Evolutionary conservation across 2,329 filamentous ascomycete species (phyloP), one percentile per base, ranked within the genome.

Genomic region (Colletotrichum navitas): DNA sequence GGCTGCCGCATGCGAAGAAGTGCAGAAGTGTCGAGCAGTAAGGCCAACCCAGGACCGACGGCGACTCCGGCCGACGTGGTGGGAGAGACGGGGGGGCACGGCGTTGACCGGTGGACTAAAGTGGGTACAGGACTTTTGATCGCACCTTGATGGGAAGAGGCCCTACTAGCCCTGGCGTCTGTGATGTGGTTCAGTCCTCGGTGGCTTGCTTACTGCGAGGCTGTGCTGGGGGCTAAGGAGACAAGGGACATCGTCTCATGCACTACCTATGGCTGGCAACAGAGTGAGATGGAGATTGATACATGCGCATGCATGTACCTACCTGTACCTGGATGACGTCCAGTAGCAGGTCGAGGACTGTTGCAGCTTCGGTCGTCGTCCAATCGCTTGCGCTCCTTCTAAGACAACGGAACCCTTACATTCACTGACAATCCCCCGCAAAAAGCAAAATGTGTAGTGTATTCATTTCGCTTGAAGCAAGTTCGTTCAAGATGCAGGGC

Each of bases 341-440:
- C 68, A 71, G 68, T 71, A 32, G 65, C 59, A 68, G 47, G 10
- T 26, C 54, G 65, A 59, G 59, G 21, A 63, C 24, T 21, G 18
- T 59, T 49, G 32, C 8, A 67, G 62, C 55, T 66, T 74, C 73
- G 73, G 54, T 73, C 55, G 51, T 62, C 47, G 39, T 56, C 73
- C 73, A 74, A 74, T 74, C 73, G 73, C 71, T 74, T 74, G 66
- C 43, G 63, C 62, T 71, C 63, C 71, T 56, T 62, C 21, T 14
- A 39, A 60, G 65, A 71, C 59, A 68, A 24, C 52, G 45, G 39
- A 47, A 71, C 45, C 68, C 68, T 63, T 63, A 65, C 68, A 49
- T 52, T 59, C 18, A 63, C 65, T 47, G 65, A 68, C 29, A 47
- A 71, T 71, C 59, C 68, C 68, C 59, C 65, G 66, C 68, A 68